Evolutionary conservation across 495 filamentous ascomycete species (phyloP), one percentile per base, ranked within the genome.

Genomic region (Mytilinidion resinicola): DNA sequence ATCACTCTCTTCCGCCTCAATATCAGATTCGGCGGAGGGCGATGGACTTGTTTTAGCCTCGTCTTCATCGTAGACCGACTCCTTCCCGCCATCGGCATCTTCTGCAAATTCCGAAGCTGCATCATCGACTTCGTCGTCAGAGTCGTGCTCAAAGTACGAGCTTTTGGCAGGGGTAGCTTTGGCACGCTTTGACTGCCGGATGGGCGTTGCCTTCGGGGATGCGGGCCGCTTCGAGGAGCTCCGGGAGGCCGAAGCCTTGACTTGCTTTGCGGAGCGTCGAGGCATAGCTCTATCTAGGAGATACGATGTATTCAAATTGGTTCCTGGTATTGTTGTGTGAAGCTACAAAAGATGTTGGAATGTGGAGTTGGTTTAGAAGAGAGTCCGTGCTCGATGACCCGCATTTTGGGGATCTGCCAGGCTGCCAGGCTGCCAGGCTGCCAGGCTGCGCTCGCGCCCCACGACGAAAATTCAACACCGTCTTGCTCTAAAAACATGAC

Each of bases 161-260:
- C 78, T 83, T 68, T 78, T 82, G 61, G 76, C 80, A 33, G 77
- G 67, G 20, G 82, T 84, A 33, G 74, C 69, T 61, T 78, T 78
- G 44, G 74, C 67, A 59, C 78, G 81, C 70, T 80, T 77, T 4
- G 71, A 74, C 51, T 69, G 64, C 14, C 70, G 67, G 36, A 49
- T 56, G 10, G 63, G 61, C 5, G 55, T 62, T 3, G 58, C 46
- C 20, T 63, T 69, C 36, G 61, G 54, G 9, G 66, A 61, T 2
- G 70, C 60, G 9, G 56, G 41, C 25, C 72, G 70, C 53, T 74
- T 74, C 9, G 61, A 63, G 11, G 64, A 60, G 47, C 60, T 61
- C 38, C 56, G 41, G 1, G 58, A 20, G 15, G 50, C 49, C 11
- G 63, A 39, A 25, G 25, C 33, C 9, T 34, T 1, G 8, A 41